Percentiles rank a stretch among this genome's conserved stretches.
Evolutionary conservation across 768 basidiomycete genomes (phyloP).

Genomic region (Trametes coccinea): DNA sequence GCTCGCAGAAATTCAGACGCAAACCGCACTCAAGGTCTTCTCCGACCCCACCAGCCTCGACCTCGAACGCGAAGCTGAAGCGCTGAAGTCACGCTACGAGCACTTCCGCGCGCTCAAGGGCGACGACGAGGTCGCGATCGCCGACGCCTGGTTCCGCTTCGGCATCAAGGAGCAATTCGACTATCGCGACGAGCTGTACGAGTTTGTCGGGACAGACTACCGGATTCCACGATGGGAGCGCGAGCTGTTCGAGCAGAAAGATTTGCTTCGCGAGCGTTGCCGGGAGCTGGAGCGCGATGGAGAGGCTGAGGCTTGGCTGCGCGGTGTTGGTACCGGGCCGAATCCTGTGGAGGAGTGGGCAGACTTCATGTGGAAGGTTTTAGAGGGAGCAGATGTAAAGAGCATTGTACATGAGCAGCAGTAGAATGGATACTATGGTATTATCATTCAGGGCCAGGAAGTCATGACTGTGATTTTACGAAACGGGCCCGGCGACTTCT

Average conservation of each 20-base stretch:
- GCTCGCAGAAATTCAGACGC: constrained; percentile 74
- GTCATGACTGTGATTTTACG: no score
- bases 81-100: constrained; percentile 49
- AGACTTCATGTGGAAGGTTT: constrained; percentile 41
- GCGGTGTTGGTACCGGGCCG: constrained; percentile 62
- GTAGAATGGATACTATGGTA: no score
- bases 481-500: no score
- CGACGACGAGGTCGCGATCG: constrained; percentile 38
- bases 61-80: constrained; percentile 44
- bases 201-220: constrained; percentile 35
- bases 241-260: constrained; percentile 51
- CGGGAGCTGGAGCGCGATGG: constrained; percentile 52
- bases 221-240: constrained; percentile 57
- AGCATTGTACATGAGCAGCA: no score
- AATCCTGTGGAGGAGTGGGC: constrained; percentile 65
- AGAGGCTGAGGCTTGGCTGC: constrained; percentile 58
- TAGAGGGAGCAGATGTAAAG: constrained; percentile 8
- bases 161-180: constrained; percentile 57
- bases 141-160: constrained; percentile 60
- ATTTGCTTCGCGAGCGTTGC: constrained; percentile 57
- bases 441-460: no score
- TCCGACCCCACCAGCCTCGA: constrained; percentile 52
- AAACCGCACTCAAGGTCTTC: constrained; percentile 58
- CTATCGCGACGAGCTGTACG: constrained; percentile 62
- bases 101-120: constrained; percentile 33